These are phyloP conservation scores for Tillandsia fasciculata DNA, from an alignment of 176 grass and related monocot genomes.

Conservation along the genomic window DNA sequence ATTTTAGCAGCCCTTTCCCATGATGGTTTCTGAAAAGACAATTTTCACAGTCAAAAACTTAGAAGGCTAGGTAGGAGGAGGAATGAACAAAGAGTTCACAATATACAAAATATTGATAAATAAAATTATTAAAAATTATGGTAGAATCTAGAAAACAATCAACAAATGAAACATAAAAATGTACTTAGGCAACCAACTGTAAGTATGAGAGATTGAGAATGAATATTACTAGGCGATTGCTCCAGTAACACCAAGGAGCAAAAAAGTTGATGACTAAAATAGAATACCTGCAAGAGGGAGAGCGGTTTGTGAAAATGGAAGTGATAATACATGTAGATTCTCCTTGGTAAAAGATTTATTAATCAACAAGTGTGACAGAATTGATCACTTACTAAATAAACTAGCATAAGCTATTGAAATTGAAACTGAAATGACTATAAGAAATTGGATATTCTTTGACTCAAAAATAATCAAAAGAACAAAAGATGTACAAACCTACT, in stretches of 20 bases:
- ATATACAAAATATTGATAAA: too few relatives aligned
- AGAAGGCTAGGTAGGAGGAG: not conserved
- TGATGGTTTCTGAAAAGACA: slow-evolving; percentile 73
- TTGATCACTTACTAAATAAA: not conserved
- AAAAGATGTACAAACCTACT: too few relatives aligned
- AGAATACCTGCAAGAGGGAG: slow-evolving; percentile 48
- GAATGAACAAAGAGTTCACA: too few relatives aligned
- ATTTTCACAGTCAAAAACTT: slow-evolving; percentile 18
- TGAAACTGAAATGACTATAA: slow-evolving; percentile 8
- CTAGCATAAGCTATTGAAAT: not conserved
- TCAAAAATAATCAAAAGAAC: too few relatives aligned
- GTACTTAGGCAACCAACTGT: too few relatives aligned
- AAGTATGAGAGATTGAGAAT: not conserved
- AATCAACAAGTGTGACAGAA: not conserved
- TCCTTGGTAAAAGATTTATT: too few relatives aligned
- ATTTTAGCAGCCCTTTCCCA: slow-evolving; percentile 91
- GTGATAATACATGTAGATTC: not conserved
- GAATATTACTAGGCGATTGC: slow-evolving; percentile 70
- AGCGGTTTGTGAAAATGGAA: not conserved
- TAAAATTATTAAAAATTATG: too few relatives aligned
- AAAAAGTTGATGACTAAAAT: slow-evolving; percentile 93
- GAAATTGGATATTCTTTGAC: too few relatives aligned
- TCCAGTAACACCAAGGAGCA: slow-evolving; percentile 99
- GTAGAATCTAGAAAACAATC: too few relatives aligned
- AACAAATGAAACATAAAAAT: not conserved